Base-by-base conservation (phyloP, 768 basidiomycete genomes). In the Boletus coccyginus region DNA sequence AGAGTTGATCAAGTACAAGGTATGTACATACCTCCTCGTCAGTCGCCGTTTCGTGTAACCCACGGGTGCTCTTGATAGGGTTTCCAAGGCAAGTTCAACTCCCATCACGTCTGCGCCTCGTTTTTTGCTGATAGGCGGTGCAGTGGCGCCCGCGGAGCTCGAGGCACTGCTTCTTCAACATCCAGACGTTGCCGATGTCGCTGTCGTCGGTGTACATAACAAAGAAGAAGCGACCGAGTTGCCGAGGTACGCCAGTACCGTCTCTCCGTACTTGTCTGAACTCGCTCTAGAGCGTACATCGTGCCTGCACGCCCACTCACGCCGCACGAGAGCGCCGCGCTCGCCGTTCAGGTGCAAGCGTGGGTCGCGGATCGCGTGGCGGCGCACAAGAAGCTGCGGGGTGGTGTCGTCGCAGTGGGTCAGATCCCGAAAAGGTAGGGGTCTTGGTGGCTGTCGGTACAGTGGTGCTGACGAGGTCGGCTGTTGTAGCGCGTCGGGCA, bases 131-230 rank as follows among this genome's bases (percentile, higher is more conserved):
- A 59, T 35, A 21, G 12, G 16, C 16, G 38, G 49, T 57, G 40
- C 62, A 90, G 92, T 94, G 17, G 84, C 93, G 8, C 92, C 92
- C 0, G 92, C 93, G 2, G 92, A 94, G 62, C 79, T 95, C 5
- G 93, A 95, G 64, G 81, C 83, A 31, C 74, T 92, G 0, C 78
- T 94, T 0, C 72, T 94, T 16, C 81, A 82, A 6, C 88, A 94
- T 62, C 85, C 87, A 1, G 81, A 87, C 0, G 76, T 96, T 17
- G 86, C 83, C 3, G 94, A 97, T 63, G 81, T 79, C 1, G 92
- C 86, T 11, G 93, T 96, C 19, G 87, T 94, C 53, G 91, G 92
- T 2, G 73, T 94, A 1, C 77, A 85, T 5, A 81, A 78, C 58
- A 77, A 77, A 6, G 77, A 79, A 52, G 82, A 92, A 61, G 87